Evolutionary conservation across 306 rosid species (phyloP).

Genomic region (Lathyrus aphaca): DNA sequence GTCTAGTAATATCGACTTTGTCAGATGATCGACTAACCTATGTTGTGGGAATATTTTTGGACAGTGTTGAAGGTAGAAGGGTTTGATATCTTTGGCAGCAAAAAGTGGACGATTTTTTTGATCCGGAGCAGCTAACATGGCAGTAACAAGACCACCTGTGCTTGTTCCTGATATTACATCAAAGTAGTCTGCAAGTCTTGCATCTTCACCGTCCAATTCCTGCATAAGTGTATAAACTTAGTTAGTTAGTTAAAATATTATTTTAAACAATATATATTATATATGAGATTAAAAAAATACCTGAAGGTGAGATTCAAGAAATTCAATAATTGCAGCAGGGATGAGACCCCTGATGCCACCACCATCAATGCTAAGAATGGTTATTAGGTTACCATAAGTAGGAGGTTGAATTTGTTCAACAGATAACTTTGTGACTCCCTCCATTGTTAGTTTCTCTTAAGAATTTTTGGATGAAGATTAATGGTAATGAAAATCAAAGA

Average conservation of each 20-base stretch:
- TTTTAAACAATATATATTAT: neutral
- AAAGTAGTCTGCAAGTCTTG: constrained; percentile 75
- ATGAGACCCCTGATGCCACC: constrained; percentile 75
- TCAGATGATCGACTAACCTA: constrained; percentile 4
- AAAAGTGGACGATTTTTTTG: constrained; percentile 56
- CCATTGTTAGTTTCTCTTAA: constrained; percentile 8
- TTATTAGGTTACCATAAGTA: constrained; percentile 62
- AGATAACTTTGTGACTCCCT: constrained; percentile 33
- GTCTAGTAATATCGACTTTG: too few relatives aligned
- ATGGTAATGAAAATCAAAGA: neutral
- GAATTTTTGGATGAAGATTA: neutral
- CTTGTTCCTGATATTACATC: constrained; percentile 79
- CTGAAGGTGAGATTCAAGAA: constrained; percentile 75
- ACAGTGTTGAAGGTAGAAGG: constrained; percentile 57
- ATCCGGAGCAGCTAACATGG: constrained; percentile 69
- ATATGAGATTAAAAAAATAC: constrained; percentile 30
- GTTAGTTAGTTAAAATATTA: neutral
- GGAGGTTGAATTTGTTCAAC: constrained; percentile 50
- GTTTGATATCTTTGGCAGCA: constrained; percentile 64
- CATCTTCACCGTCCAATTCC: constrained; percentile 69
- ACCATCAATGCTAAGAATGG: constrained; percentile 73
- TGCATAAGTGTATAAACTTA: neutral
- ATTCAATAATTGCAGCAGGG: constrained; percentile 60
- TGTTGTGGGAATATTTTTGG: constrained; percentile 61
- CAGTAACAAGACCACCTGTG: constrained; percentile 70